A percentile compares a stretch with the other conserved stretches of the same genome.
phyloP scores from a whole-genome alignment of 1,284 basidiomycete genomes.

The Ganoderma boninense region DNA sequence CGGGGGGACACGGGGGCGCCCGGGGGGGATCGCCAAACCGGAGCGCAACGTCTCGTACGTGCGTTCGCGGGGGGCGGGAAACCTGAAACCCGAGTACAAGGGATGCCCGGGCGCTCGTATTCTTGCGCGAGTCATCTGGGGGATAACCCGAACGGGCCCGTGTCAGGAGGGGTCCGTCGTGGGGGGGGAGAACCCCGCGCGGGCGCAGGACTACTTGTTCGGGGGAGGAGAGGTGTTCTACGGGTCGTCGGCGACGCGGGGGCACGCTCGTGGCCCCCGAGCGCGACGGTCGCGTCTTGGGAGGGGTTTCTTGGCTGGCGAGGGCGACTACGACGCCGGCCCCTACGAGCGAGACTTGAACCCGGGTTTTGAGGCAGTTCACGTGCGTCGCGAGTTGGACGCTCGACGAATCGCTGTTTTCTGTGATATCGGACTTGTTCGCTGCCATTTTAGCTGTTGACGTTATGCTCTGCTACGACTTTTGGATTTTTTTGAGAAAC shows the following conservation, averaged over 20 bases:
- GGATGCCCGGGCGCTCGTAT: conserved; percentile 37
- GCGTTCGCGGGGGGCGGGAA: conserved; percentile 39
- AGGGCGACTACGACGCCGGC: not conserved
- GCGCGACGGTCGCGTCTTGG: conserved; percentile 63
- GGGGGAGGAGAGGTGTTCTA: conserved; percentile 38
- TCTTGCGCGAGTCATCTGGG: conserved; percentile 44
- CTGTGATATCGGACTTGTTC: too few species aligned
- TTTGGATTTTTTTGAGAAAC: too few species aligned
- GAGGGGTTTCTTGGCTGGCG: conserved; percentile 38
- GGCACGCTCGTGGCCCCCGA: conserved; percentile 27
- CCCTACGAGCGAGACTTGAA: not conserved
- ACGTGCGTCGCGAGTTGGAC: too few species aligned
- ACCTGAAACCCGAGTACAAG: conserved; percentile 40
- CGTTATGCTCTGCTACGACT: too few species aligned
- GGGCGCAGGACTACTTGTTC: conserved; percentile 52
- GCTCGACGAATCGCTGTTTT: too few species aligned
- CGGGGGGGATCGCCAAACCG: conserved; percentile 43
- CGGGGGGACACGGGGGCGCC: conserved; percentile 37
- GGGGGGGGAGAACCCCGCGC: conserved; percentile 59
- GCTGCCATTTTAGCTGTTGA: too few species aligned
- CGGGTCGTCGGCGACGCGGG: conserved; percentile 29
- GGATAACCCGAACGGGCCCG: conserved; percentile 34
- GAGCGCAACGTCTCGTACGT: conserved; percentile 43
- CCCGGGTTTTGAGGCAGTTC: too few species aligned
- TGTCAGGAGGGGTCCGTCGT: conserved; percentile 37